phyloP scores from a whole-genome alignment of 257 asterid species.

The Petunia secreta region DNA sequence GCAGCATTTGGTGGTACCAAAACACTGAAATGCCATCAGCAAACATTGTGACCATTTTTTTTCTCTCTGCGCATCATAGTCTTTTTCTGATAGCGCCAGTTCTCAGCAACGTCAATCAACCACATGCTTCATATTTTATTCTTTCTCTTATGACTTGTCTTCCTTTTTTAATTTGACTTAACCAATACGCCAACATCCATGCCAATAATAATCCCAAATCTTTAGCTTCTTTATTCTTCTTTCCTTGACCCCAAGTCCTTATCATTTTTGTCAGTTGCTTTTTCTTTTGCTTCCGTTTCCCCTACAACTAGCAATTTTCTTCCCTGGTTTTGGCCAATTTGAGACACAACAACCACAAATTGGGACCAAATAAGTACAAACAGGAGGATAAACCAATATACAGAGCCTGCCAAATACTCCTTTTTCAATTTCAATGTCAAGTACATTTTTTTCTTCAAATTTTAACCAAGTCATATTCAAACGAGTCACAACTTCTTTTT shows the following conservation, averaged over 20 bases:
- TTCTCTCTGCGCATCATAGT: no score
- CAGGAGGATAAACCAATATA: no score
- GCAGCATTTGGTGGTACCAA: neutral
- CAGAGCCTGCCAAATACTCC: no score
- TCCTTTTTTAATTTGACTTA: neutral
- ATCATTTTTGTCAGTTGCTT: neutral
- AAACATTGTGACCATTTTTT: neutral
- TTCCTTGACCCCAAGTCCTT: neutral
- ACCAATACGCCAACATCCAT: neutral
- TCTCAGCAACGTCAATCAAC: neutral
- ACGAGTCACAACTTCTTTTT: neutral
- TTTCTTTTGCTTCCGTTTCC: no score
- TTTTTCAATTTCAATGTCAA: no score
- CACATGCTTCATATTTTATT: neutral
- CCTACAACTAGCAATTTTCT: neutral
- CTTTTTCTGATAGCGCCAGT: neutral
- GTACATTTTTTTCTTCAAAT: no score
- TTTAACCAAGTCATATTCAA: no score
- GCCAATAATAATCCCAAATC: neutral
- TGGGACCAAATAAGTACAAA: neutral
- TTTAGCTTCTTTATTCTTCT: neutral
- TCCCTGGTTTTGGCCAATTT: neutral
- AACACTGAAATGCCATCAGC: neutral
- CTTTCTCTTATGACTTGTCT: neutral
- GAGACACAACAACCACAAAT: neutral